Evolutionary conservation across 768 basidiomycete genomes (phyloP).

Genomic region (Phlebiopsis gigantea): DNA sequence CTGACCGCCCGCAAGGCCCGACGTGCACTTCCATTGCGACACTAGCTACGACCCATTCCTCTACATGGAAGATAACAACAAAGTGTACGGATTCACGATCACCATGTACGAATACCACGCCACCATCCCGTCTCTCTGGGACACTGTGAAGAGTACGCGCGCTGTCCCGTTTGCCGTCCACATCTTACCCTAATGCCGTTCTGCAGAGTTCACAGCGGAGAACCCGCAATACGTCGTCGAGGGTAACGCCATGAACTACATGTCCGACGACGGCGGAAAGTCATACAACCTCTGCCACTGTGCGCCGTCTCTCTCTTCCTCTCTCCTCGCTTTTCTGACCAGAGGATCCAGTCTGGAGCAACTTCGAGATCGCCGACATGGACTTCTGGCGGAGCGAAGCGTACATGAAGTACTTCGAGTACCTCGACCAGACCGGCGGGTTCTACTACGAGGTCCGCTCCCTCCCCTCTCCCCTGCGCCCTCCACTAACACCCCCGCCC

Average conservation of each 20-base stretch:
- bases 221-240: constrained; percentile 51
- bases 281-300: constrained; percentile 64
- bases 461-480: neutral
- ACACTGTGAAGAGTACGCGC: constrained; percentile 42
- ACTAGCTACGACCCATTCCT: constrained; percentile 62
- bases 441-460: constrained; percentile 81
- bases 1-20: constrained; percentile 38
- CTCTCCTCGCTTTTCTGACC: neutral
- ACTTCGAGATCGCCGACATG: constrained; percentile 81
- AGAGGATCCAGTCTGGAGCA: constrained; percentile 46
- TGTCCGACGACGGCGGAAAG: constrained; percentile 62
- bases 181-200: constrained; percentile 23
- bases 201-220: constrained; percentile 45
- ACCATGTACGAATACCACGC: constrained; percentile 58
- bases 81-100: constrained; percentile 66
- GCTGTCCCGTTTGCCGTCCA: constrained; percentile 30
- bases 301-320: constrained; percentile 25
- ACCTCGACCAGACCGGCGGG: constrained; percentile 76
- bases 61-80: constrained; percentile 64
- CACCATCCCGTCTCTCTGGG: constrained; percentile 64
- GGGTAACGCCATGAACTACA: constrained; percentile 56
- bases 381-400: constrained; percentile 85
- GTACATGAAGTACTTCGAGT: constrained; percentile 79
- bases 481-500: neutral
- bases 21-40: constrained; percentile 75